These are phyloP conservation scores for Carex kokanica DNA, from an alignment of 176 grass and related monocot genomes.

Conservation along the genomic window DNA sequence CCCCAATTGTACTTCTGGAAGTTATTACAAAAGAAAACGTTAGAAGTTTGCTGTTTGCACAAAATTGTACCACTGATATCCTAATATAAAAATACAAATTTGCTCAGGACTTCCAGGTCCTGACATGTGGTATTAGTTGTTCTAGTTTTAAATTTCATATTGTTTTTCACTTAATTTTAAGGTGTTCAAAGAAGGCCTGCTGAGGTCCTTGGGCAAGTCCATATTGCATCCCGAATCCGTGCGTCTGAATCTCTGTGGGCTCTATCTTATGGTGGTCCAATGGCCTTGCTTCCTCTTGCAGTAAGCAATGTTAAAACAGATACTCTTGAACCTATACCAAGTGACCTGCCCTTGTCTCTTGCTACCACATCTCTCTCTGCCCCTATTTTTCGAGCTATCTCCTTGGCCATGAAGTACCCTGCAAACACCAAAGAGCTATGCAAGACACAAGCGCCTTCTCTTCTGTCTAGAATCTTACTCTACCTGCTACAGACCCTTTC, in stretches of 20 bases:
- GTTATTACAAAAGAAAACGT: neutral
- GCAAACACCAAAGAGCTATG: conserved; percentile 93
- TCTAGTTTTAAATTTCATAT: conserved; percentile 27
- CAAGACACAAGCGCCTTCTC: conserved; percentile 68
- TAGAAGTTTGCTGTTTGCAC: conserved; percentile 13
- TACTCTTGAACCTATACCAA: conserved; percentile 73
- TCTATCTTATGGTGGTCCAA: conserved; percentile 82
- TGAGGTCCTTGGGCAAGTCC: conserved; percentile 93
- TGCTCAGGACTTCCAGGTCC: neutral
- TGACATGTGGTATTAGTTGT: conserved; percentile 13
- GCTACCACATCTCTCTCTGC: conserved; percentile 69
- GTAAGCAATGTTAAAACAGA: conserved; percentile 83
- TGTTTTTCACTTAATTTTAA: conserved; percentile 51
- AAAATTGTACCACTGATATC: neutral
- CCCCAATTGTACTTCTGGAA: neutral
- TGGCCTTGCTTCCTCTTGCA: conserved; percentile 91
- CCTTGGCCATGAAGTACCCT: conserved; percentile 81
- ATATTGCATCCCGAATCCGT: conserved; percentile 76
- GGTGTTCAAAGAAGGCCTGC: conserved; percentile 88
- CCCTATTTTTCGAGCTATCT: conserved; percentile 87
- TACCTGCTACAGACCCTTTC: conserved; percentile 70
- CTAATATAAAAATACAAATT: neutral
- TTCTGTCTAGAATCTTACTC: conserved; percentile 76
- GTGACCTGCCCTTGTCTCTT: conserved; percentile 47
- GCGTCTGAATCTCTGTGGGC: conserved; percentile 90